A percentile compares a stretch with the other conserved stretches of the same genome.
Evolutionary conservation across 2,329 filamentous ascomycete genomes (phyloP).

Genomic region (Tolypocladium sp.): DNA sequence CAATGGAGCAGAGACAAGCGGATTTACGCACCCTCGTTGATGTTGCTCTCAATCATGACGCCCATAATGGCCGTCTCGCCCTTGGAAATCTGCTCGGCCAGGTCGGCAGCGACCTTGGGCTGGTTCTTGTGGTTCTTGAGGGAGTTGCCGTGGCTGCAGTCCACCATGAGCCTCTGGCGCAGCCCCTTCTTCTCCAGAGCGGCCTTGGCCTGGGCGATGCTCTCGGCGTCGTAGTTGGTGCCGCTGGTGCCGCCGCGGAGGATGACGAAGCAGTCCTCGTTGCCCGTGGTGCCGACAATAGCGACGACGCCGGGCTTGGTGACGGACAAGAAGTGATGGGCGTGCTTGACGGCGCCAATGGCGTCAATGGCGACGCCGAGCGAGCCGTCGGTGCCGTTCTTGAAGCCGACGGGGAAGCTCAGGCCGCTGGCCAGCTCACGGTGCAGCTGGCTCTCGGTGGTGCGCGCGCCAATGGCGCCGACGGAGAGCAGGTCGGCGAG

Average conservation of each 20-base stretch:
- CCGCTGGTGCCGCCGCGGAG: constrained; percentile 86
- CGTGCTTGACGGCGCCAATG: constrained; percentile 83
- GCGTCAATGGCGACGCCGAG: constrained; percentile 88
- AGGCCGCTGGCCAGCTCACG: constrained; percentile 88
- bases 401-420: constrained; percentile 97
- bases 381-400: constrained; percentile 94
- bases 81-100: constrained; percentile 76
- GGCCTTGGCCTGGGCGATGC: constrained; percentile 74
- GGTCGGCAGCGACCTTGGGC: constrained; percentile 74
- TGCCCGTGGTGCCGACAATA: constrained; percentile 88
- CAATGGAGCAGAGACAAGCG: not conserved
- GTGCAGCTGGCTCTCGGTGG: constrained; percentile 92
- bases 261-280: constrained; percentile 96
- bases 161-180: constrained; percentile 79
- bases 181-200: constrained; percentile 68
- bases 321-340: constrained; percentile 94
- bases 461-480: constrained; percentile 90
- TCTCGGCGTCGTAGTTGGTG: constrained; percentile 85
- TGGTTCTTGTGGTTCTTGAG: constrained; percentile 96
- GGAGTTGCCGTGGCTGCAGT: constrained; percentile 96
- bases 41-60: constrained; percentile 98
- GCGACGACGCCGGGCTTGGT: constrained; percentile 94
- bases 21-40: constrained; percentile 67
- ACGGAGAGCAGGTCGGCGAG: constrained; percentile 84
- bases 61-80: constrained; percentile 89